phyloP scores from a whole-genome alignment of 1,284 basidiomycete genomes.

The Gomphus bonarii region DNA sequence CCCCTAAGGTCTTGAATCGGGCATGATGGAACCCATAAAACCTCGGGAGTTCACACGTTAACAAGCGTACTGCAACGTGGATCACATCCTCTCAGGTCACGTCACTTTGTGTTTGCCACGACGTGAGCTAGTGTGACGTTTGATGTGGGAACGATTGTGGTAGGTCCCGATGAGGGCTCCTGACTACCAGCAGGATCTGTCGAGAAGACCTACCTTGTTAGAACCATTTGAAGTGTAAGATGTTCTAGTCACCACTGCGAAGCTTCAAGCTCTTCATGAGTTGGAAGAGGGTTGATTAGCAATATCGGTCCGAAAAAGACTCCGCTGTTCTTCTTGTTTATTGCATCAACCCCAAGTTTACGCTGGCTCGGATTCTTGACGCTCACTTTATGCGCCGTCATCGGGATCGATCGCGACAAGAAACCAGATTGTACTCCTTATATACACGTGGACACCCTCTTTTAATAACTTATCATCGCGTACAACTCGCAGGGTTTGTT shows the following conservation, averaged over 20 bases:
- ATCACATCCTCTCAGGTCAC: not conserved
- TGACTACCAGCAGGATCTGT: not conserved
- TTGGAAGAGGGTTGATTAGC: not conserved
- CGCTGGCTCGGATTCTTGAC: not conserved
- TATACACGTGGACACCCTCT: not conserved
- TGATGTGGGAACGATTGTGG: not conserved
- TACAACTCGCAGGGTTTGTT: not conserved
- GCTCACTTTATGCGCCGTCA: not conserved
- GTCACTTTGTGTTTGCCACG: not conserved
- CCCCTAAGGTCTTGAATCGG: not conserved
- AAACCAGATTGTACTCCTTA: not conserved
- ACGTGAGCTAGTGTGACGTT: not conserved
- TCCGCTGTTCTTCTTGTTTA: not conserved
- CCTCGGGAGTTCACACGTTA: not conserved
- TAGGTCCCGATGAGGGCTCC: not conserved
- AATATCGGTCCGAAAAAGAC: not conserved
- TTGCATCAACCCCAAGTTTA: not conserved
- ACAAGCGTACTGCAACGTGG: not conserved
- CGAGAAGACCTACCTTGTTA: too few relatives aligned
- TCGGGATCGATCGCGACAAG: not conserved
- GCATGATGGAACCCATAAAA: not conserved
- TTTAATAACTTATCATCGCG: not conserved
- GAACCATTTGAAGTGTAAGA: too few relatives aligned
- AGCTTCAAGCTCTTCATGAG: not conserved
- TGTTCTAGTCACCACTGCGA: not conserved